A percentile compares a stretch with the other conserved stretches of the same genome.
phyloP scores from a whole-genome alignment of 2,329 filamentous ascomycete genomes.

The Trichoderma hamatum region DNA sequence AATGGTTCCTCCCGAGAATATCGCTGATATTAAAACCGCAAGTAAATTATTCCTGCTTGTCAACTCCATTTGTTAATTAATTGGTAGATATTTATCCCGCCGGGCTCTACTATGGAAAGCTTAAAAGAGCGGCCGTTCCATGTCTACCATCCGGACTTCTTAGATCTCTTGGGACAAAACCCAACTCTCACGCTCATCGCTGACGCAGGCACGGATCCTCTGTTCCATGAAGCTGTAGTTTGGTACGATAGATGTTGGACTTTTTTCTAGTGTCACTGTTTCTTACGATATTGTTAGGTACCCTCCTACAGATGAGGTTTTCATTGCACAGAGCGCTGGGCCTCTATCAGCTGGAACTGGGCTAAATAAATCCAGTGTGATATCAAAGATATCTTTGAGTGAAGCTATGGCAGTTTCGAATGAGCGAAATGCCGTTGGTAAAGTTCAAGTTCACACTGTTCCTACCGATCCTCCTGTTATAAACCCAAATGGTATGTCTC shows the following conservation, averaged over 20 bases:
- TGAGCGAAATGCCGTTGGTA: conserved; percentile 42
- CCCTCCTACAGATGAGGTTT: conserved; percentile 51
- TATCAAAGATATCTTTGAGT: conserved; percentile 51
- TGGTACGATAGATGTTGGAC: conserved; percentile 41
- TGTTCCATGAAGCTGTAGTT: conserved; percentile 57
- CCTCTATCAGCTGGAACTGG: conserved; percentile 49
- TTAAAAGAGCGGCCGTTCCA: conserved; percentile 46
- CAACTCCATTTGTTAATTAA: neutral
- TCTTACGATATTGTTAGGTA: conserved; percentile 27
- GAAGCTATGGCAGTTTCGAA: conserved; percentile 47
- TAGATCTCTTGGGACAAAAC: conserved; percentile 48
- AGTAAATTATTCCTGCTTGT: neutral
- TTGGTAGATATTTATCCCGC: conserved; percentile 40
- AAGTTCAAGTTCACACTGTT: conserved; percentile 49
- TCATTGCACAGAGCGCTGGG: conserved; percentile 56
- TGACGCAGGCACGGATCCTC: conserved; percentile 44
- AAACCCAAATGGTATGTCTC: conserved; percentile 52
- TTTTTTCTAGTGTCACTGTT: neutral
- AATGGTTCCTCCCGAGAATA: conserved; percentile 14
- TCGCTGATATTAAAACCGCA: conserved; percentile 24
- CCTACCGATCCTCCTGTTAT: conserved; percentile 48
- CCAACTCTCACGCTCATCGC: conserved; percentile 54
- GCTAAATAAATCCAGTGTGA: conserved; percentile 50
- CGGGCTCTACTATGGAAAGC: conserved; percentile 44
- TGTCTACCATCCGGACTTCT: conserved; percentile 53